Base-by-base conservation (phyloP, 2,329 filamentous ascomycete genomes). In the Colletotrichum spaethianum region DNA sequence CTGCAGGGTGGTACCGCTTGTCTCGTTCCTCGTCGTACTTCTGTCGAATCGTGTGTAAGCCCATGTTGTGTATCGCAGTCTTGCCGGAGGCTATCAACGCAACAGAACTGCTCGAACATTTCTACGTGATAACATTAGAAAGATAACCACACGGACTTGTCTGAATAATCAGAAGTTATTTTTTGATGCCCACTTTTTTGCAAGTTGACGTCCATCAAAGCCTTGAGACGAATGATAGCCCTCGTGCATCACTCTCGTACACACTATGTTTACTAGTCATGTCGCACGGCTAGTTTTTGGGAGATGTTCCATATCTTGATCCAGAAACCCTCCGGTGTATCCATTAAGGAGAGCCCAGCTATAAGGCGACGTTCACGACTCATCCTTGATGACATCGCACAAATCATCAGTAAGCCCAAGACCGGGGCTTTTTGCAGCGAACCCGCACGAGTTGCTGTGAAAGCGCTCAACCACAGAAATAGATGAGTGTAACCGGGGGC, bases 1-100 rank as follows among this genome's bases (percentile, higher is more conserved):
- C 56, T 33, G 31, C 56, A 18, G 36, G 36, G n/a, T 60, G 36
- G 16, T 42, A n/a, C 8, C 56, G 56, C 16, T 42, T 60, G 40
- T 60, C 56, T 8, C 56, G 20, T 31, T 60, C 56, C 9, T 40
- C 56, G 36, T 42, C 36, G 36, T 60, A 60, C 36, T 60, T 60
- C 18, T 11, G 28, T 55, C 52, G 52, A 33, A 55, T 36, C 0
- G 28, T 20, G 5, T 55, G 16, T 31, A 55, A 33, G 14, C 28
- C n/a, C 52, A 36, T 55, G 46, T 28, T 28, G 46, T 16, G 46
- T 28, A n/a, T 26, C 14, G 23, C 11, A 12, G 23, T 26, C 12
- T 50, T 28, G 11, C 3, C 16, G 23, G n/a, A 11, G 16, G 2
- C 9, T 46, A 11, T n/a, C 44, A 9, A 20, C 9, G 44, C 8